Conservation (phyloP, 2,329 filamentous ascomycete species). For the Beauveria medogensis region DNA sequence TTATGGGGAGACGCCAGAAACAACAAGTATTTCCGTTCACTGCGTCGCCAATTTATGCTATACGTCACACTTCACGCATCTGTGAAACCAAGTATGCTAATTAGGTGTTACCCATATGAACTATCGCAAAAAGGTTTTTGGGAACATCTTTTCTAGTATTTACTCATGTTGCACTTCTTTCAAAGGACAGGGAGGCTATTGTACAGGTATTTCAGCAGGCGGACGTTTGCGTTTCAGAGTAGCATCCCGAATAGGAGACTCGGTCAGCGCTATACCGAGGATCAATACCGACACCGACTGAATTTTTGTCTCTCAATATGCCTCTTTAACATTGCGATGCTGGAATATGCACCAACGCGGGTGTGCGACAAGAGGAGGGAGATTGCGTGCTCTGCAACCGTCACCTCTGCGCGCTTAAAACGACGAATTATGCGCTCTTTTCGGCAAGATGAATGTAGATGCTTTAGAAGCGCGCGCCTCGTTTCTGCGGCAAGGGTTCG, state of each 20-base stretch:
- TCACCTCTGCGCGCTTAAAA: constrained; percentile 30
- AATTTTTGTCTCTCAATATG: constrained; percentile 12
- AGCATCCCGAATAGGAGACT: background rate
- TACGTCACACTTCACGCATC: background rate
- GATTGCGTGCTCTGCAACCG: constrained; percentile 30
- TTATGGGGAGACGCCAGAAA: background rate
- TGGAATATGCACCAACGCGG: constrained; percentile 21
- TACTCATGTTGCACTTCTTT: background rate
- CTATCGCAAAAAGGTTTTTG: background rate
- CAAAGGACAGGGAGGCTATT: background rate
- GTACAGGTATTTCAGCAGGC: background rate
- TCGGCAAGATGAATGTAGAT: constrained; percentile 27
- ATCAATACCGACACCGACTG: background rate
- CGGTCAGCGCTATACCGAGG: background rate
- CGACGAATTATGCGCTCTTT: constrained; percentile 26
- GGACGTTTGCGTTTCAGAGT: background rate
- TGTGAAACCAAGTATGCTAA: background rate
- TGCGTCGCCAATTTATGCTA: background rate
- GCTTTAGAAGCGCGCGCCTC: constrained; percentile 29
- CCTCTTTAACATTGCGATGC: constrained; percentile 28
- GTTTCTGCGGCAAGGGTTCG: constrained; percentile 25
- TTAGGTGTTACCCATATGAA: background rate
- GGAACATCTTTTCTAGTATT: background rate
- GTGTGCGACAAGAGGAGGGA: constrained; percentile 24
- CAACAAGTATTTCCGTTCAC: no score